Conservation (phyloP, 768 basidiomycete species). For the Coprinopsis sp. region DNA sequence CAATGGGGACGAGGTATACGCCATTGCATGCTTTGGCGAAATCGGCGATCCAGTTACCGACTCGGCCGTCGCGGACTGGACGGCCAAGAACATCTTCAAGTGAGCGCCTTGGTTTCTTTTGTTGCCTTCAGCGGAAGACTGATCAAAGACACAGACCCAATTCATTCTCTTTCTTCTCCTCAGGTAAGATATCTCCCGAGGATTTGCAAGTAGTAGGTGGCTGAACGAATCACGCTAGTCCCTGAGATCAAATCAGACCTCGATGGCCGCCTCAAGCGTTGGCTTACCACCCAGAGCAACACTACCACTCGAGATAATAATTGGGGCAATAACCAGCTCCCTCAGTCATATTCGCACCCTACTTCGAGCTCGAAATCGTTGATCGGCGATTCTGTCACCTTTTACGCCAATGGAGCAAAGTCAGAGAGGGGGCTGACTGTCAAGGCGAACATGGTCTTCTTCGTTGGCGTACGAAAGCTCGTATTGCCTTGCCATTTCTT, state of each 20-base stretch:
- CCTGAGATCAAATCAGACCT: not conserved
- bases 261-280: not conserved
- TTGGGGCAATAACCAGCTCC: not conserved
- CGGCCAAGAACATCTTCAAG: not conserved
- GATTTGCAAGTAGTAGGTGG: no score
- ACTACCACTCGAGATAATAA: not conserved
- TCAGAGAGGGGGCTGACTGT: not conserved
- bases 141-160: not conserved
- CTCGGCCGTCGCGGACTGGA: not conserved
- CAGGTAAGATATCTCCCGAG: not conserved
- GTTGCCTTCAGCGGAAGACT: not conserved
- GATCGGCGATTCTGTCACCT: not conserved
- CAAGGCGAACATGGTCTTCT: not conserved
- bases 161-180: not conserved
- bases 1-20: constrained; percentile 1
- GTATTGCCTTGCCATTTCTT: no score
- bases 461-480: not conserved
- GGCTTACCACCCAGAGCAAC: not conserved
- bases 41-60: not conserved
- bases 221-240: not conserved
- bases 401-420: not conserved
- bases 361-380: not conserved
- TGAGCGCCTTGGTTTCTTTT: not conserved
- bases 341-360: not conserved
- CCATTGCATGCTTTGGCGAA: not conserved